A percentile compares a stretch with the other conserved stretches of the same genome.
Evolutionary conservation across 139 green algal species (phyloP).

Genomic region (Picochlorum sp.): DNA sequence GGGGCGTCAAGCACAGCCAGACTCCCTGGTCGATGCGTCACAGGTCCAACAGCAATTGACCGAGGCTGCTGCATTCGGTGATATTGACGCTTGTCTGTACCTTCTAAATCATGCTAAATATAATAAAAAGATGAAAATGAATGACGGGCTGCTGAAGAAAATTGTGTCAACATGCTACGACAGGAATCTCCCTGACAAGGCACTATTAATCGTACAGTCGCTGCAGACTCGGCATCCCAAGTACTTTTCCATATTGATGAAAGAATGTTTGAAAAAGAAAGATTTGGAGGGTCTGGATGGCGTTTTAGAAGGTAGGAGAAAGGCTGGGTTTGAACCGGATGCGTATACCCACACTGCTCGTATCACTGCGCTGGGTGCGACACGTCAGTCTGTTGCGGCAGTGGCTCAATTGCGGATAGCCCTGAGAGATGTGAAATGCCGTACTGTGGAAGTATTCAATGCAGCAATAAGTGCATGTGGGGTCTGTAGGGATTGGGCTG

Average conservation of each 20-base stretch:
- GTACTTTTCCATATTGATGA: slow-evolving; percentile 1
- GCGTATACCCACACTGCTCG: neutral
- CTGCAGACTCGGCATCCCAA: neutral
- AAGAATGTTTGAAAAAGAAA: neutral
- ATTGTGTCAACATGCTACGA: neutral
- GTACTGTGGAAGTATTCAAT: slow-evolving; percentile 27
- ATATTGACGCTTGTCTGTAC: slow-evolving; percentile 5
- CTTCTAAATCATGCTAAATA: neutral
- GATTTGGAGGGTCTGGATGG: slow-evolving; percentile 6
- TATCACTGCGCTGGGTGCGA: slow-evolving; percentile 1
- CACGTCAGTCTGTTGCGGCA: slow-evolving; percentile 7
- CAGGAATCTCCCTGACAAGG: neutral
- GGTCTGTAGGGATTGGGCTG: slow-evolving; percentile 12
- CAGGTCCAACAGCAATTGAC: neutral
- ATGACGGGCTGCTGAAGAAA: neutral
- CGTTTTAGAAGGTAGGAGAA: slow-evolving; percentile 1
- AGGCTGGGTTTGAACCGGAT: slow-evolving; percentile 5
- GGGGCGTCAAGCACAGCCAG: too few species aligned
- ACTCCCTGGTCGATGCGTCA: neutral
- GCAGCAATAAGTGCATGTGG: slow-evolving; percentile 28
- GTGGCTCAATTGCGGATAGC: slow-evolving; percentile 8
- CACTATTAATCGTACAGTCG: neutral
- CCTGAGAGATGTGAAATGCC: neutral
- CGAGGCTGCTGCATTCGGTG: neutral
- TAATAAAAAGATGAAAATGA: neutral